Conservation (phyloP, 2,329 filamentous ascomycete genomes). For the Amauroascus verrucosus region DNA sequence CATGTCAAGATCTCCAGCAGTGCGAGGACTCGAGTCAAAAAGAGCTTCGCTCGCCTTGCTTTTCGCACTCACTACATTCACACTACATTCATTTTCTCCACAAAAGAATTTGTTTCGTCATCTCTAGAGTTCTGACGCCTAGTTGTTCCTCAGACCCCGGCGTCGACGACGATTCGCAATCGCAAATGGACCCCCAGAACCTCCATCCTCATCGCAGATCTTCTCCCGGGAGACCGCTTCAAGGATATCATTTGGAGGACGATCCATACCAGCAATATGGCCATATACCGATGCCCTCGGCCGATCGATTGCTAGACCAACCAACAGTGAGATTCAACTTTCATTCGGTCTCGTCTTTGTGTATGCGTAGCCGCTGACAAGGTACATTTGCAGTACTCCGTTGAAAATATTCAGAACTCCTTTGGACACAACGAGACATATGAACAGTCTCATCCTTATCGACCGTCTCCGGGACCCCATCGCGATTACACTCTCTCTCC, state of each 20-base stretch:
- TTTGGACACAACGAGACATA: conserved; percentile 55
- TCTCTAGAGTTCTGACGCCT: background rate
- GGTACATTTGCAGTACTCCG: conserved; percentile 48
- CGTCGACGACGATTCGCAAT: conserved; percentile 34
- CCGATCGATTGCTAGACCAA: conserved; percentile 71
- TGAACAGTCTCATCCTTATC: conserved; percentile 42
- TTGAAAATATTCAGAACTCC: conserved; percentile 55
- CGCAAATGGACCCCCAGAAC: conserved; percentile 47
- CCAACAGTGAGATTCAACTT: conserved; percentile 58
- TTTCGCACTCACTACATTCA: too few species aligned
- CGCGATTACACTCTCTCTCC: conserved; percentile 68
- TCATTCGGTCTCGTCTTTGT: background rate
- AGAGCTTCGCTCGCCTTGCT: too few species aligned
- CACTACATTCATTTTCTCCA: too few species aligned
- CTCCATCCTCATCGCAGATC: conserved; percentile 49
- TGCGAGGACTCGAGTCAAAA: too few species aligned
- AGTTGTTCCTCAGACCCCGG: conserved; percentile 28
- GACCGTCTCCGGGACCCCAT: conserved; percentile 41
- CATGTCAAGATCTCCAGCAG: too few species aligned
- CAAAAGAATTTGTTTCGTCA: too few species aligned
- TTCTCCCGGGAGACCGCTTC: conserved; percentile 64
- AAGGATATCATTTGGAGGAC: conserved; percentile 75
- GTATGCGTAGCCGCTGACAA: background rate
- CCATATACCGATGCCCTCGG: conserved; percentile 59
- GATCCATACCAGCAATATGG: conserved; percentile 53